Percentiles rank a stretch among this genome's conserved stretches.
Evolutionary conservation across 2,329 filamentous ascomycete genomes (phyloP).

Genomic region (Epicoccum sorghinum): DNA sequence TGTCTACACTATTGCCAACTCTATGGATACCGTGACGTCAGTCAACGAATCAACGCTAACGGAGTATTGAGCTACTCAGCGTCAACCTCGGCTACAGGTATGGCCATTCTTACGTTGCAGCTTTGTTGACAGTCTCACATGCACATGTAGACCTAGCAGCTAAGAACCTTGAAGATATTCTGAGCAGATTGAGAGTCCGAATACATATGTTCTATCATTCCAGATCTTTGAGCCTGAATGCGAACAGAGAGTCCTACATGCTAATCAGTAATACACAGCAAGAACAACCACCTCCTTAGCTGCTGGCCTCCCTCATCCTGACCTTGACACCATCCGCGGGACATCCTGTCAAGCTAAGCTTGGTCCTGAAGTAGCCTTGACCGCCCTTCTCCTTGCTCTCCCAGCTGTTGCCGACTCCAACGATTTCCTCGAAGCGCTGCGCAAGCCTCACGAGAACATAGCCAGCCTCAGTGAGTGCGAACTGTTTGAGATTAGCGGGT

Average conservation of each 20-base stretch:
- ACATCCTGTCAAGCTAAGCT: slow-evolving; percentile 32
- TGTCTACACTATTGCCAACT: not conserved
- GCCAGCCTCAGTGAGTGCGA: slow-evolving; percentile 39
- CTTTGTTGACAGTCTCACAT: no score
- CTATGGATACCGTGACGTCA: slow-evolving; percentile 8
- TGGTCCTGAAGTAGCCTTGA: slow-evolving; percentile 28
- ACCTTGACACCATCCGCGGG: slow-evolving; percentile 43
- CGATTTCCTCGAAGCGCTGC: slow-evolving; percentile 38
- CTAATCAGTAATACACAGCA: no score
- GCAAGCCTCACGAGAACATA: slow-evolving; percentile 36
- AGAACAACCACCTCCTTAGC: slow-evolving; percentile 5
- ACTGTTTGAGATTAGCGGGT: slow-evolving; percentile 13
- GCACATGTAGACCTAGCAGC: no score
- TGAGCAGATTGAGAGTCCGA: no score
- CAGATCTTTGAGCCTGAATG: no score
- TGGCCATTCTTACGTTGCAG: no score
- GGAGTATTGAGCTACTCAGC: not conserved
- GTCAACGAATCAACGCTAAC: slow-evolving; percentile 8
- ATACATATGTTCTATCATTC: no score
- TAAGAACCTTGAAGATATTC: no score
- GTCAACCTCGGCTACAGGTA: slow-evolving; percentile 1
- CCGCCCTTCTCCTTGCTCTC: slow-evolving; percentile 33
- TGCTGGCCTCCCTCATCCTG: slow-evolving; percentile 38
- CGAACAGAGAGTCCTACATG: no score
- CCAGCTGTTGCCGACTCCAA: slow-evolving; percentile 35